phyloP scores from a whole-genome alignment of 106 monocot genomes.

The Dioscorea alata region DNA sequence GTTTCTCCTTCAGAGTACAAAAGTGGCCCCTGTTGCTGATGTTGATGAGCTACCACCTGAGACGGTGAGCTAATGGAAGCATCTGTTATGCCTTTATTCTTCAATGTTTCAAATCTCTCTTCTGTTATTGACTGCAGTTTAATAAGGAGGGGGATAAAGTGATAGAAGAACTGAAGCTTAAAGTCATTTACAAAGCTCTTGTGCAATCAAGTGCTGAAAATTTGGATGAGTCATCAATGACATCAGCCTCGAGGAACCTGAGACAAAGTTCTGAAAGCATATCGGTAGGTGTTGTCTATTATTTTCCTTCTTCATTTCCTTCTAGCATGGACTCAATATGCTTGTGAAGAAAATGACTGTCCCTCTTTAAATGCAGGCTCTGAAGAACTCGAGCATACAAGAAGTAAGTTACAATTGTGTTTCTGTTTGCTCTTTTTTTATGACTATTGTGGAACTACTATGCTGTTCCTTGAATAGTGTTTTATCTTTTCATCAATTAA shows the following conservation, averaged over 20 bases:
- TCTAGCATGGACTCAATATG: background rate
- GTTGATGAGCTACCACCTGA: conserved; percentile 80
- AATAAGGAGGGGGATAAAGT: conserved; percentile 63
- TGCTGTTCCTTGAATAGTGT: background rate
- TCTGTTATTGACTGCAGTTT: conserved; percentile 35
- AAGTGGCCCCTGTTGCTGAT: conserved; percentile 55
- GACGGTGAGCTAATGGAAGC: conserved; percentile 32
- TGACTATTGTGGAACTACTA: background rate
- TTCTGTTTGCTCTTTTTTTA: background rate
- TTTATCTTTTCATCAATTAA: background rate
- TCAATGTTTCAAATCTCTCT: conserved; percentile 1
- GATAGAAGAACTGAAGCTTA: conserved; percentile 80
- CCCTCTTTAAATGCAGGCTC: conserved; percentile 20
- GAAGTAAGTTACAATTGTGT: conserved; percentile 32
- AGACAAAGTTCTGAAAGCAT: conserved; percentile 26
- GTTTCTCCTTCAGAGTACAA: conserved; percentile 88
- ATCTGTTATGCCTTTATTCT: background rate
- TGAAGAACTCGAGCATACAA: conserved; percentile 38
- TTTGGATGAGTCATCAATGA: conserved; percentile 33
- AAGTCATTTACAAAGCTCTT: conserved; percentile 53
- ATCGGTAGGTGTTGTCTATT: conserved; percentile 23
- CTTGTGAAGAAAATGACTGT: background rate
- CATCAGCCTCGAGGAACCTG: conserved; percentile 10
- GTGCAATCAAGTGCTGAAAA: conserved; percentile 23
- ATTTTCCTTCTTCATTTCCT: background rate